phyloP scores from a whole-genome alignment of 148 eudicot genomes.

The Spergularia bocconei region DNA sequence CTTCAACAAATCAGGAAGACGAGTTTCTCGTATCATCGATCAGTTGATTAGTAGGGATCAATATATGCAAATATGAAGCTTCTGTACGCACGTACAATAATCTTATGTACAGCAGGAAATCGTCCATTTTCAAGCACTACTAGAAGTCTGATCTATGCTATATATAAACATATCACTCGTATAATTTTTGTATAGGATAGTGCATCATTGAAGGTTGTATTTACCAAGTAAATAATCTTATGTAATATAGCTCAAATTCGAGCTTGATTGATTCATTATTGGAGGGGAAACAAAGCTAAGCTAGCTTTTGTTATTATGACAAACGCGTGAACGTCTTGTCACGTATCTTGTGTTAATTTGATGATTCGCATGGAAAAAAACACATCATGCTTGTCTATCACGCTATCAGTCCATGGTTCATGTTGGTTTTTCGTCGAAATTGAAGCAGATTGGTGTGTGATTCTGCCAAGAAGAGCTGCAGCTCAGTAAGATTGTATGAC shows the following conservation, averaged over 20 bases:
- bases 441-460: no score
- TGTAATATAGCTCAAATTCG: slow-evolving; percentile 2
- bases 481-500: no score
- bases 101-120: slow-evolving; percentile 23
- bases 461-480: no score
- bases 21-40: not conserved
- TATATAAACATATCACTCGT: not conserved
- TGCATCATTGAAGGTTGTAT: not conserved
- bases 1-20: not conserved
- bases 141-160: not conserved
- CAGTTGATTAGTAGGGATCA: not conserved
- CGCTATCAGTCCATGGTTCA: not conserved
- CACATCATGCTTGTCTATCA: no score
- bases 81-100: slow-evolving; percentile 21
- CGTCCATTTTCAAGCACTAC: not conserved
- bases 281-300: not conserved
- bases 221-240: not conserved
- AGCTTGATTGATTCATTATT: not conserved
- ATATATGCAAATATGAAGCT: slow-evolving; percentile 11
- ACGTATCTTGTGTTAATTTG: no score
- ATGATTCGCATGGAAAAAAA: no score
- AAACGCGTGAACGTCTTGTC: no score
- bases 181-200: slow-evolving; percentile 16
- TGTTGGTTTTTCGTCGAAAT: not conserved
- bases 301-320: no score